A percentile compares a stretch with the other conserved stretches of the same genome.
phyloP scores from a whole-genome alignment of 2,329 filamentous ascomycete species.

The Colletotrichum truncatum region DNA sequence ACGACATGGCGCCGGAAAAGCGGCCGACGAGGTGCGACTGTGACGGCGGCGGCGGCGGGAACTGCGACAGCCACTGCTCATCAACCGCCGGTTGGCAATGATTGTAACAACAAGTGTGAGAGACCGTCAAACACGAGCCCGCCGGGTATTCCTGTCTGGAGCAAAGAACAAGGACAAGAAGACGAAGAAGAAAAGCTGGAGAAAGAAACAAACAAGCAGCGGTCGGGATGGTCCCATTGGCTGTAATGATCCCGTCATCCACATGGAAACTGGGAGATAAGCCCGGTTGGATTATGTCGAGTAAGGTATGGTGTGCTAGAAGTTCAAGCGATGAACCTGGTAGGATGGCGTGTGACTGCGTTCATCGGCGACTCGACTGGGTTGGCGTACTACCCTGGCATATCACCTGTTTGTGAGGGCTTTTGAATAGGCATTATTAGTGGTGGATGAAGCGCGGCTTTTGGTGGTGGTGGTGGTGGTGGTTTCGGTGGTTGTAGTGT shows the following conservation, averaged over 20 bases:
- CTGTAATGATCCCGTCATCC: neutral
- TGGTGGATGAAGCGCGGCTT: conserved; percentile 6
- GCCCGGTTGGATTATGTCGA: too few relatives aligned
- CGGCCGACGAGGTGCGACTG: neutral
- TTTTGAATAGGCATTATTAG: neutral
- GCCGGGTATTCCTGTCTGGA: too few relatives aligned
- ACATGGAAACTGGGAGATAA: neutral
- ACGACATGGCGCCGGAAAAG: conserved; percentile 2
- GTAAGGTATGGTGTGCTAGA: too few relatives aligned
- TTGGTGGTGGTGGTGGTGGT: too few relatives aligned
- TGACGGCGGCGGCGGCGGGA: too few relatives aligned
- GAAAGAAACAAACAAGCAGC: neutral
- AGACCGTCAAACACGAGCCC: neutral
- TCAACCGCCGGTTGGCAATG: conserved; percentile 4
- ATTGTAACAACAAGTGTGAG: conserved; percentile 20
- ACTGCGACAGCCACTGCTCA: conserved; percentile 2
- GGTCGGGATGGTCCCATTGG: neutral
- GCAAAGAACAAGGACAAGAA: neutral
- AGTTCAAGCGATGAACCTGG: too few relatives aligned
- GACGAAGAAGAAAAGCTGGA: neutral
- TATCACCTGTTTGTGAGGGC: neutral
- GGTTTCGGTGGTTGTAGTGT: too few relatives aligned
- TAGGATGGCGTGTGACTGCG: neutral
- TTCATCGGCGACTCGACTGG: neutral
- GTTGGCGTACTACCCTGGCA: too few relatives aligned